Conservation (phyloP, 305 asterid species). For the Fraxinus angustifolia region DNA sequence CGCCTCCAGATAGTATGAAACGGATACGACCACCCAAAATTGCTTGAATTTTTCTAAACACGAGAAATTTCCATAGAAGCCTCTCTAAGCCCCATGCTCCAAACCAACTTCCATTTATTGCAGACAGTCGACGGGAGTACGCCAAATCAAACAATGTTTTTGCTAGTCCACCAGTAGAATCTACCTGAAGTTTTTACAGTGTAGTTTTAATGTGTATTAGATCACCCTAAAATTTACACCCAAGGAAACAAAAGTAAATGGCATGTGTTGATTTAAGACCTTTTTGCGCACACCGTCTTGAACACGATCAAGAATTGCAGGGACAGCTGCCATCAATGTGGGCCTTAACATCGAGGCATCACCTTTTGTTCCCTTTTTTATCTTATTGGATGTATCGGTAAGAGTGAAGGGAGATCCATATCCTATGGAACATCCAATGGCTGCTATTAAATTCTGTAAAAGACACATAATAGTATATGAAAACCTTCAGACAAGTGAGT, state of each 20-base stretch:
- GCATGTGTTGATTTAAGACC: conserved; percentile 35
- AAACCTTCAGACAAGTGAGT: not conserved
- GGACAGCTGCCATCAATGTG: conserved; percentile 89
- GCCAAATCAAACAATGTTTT: conserved; percentile 84
- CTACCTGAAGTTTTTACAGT: conserved; percentile 56
- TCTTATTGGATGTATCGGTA: conserved; percentile 89
- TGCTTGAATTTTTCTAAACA: conserved; percentile 82
- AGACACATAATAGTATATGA: conserved; percentile 10
- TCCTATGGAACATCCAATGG: conserved; percentile 87
- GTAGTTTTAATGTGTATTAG: not conserved
- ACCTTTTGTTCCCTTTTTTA: conserved; percentile 90
- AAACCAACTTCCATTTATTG: conserved; percentile 93
- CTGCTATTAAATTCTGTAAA: conserved; percentile 67
- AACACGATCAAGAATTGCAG: conserved; percentile 96
- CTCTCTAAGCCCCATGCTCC: conserved; percentile 98
- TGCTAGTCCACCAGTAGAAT: conserved; percentile 77
- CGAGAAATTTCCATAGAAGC: conserved; percentile 73
- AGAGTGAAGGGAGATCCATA: conserved; percentile 97
- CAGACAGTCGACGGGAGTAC: conserved; percentile 73
- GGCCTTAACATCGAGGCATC: conserved; percentile 84
- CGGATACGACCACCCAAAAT: conserved; percentile 94
- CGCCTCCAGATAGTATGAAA: conserved; percentile 94
- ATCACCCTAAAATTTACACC: not conserved
- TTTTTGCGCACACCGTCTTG: conserved; percentile 95
- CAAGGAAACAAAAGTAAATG: conserved; percentile 1